Percentiles rank a stretch among this genome's conserved stretches.
These are phyloP conservation scores for Anthracocystis panici-leucophaei DNA, from an alignment of 1,284 basidiomycete genomes.

Conservation along the genomic window DNA sequence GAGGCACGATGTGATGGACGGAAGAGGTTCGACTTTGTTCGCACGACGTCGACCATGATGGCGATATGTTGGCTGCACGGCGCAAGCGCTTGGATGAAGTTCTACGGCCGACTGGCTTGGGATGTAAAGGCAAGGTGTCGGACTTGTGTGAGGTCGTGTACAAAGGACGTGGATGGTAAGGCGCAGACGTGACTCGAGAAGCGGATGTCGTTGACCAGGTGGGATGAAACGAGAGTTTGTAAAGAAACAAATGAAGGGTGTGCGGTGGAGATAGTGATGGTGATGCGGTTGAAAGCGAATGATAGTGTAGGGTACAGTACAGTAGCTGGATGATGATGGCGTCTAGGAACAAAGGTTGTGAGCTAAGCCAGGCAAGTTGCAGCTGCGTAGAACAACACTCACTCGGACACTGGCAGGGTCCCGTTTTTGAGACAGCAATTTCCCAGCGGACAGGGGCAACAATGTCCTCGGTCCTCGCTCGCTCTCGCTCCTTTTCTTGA, in stretches of 20 bases:
- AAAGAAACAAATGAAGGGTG: neutral
- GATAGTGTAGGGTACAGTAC: too few species aligned
- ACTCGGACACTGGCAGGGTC: too few species aligned
- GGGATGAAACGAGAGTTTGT: neutral
- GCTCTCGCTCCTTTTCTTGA: neutral
- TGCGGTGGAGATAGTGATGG: neutral
- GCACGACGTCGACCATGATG: slow-evolving; percentile 52
- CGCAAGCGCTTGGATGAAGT: neutral
- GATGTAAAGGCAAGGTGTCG: neutral
- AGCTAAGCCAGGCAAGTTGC: neutral
- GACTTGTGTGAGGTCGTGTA: neutral
- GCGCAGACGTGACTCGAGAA: too few species aligned
- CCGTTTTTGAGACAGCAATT: slow-evolving; percentile 1
- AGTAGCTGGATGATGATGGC: neutral
- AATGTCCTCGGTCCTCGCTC: too few species aligned
- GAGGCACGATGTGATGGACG: slow-evolving; percentile 46
- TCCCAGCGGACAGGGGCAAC: slow-evolving; percentile 22
- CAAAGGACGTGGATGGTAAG: neutral
- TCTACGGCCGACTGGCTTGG: too few species aligned
- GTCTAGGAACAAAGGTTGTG: neutral
- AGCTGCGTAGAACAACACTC: slow-evolving; percentile 30
- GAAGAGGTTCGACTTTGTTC: slow-evolving; percentile 53
- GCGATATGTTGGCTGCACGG: neutral
- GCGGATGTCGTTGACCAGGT: neutral
- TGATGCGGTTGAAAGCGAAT: neutral